phyloP scores from a whole-genome alignment of 2,329 filamentous ascomycete species.

The Moelleriella libera region DNA sequence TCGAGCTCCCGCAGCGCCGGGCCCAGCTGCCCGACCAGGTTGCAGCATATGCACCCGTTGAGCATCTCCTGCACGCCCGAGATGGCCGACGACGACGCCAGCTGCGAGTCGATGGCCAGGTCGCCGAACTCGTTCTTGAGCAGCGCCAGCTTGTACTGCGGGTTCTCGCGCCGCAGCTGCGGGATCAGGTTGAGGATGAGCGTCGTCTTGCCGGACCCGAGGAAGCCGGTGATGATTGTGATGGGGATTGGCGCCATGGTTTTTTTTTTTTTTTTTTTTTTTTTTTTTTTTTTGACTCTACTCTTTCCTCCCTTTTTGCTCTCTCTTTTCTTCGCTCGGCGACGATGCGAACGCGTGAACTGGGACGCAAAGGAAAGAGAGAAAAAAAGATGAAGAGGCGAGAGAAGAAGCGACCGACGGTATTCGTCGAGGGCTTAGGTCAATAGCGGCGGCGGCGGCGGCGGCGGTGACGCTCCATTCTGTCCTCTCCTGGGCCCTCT shows the following conservation, averaged over 20 bases:
- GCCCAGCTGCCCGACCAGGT: conserved; percentile 82
- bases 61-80: conserved; percentile 85
- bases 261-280: no score
- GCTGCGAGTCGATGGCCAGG: conserved; percentile 81
- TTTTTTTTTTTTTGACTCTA: no score
- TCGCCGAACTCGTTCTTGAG: conserved; percentile 98
- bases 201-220: conserved; percentile 93
- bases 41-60: conserved; percentile 98
- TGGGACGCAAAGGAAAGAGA: no score
- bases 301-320: no score
- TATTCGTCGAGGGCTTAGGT: no score
- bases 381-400: no score
- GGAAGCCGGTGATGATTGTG: conserved; percentile 91
- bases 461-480: no score
- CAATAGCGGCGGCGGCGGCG: no score
- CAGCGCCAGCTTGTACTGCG: conserved; percentile 73
- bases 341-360: no score
- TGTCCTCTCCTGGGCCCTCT: no score
- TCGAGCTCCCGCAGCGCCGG: conserved; percentile 67
- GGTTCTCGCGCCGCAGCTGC: conserved; percentile 63
- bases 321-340: no score
- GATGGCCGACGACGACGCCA: conserved; percentile 70
- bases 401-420: no score
- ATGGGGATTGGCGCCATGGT: conserved; percentile 64
- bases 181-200: conserved; percentile 88